Base-by-base conservation (phyloP, 148 eudicot species). In the Arbutus unedo region DNA sequence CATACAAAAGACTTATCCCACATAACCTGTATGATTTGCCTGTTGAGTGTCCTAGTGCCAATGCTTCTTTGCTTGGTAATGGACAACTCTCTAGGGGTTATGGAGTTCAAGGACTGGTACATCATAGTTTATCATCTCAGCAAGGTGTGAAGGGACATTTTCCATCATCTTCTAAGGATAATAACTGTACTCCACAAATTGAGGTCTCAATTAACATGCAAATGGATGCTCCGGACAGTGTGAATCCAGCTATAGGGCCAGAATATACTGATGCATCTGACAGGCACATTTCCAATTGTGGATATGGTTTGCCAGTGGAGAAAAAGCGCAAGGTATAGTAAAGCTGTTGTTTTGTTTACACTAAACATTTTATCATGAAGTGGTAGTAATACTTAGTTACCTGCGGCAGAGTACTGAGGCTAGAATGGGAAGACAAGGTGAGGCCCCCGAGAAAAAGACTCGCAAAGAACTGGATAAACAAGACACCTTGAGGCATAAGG, bases 401-500 rank as follows among this genome's bases (percentile, higher is more conserved):
- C 71, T 68, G 25, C 64, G 81, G 85, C 86, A 89, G 93, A 83
- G 79, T 84, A 88, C 83, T 44, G 93, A 90, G 79, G 81, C 54
- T 74, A 74, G 83, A 81, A 62, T 73, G 43, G 91, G 80, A 57
- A 85, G 78, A 53, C 89, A 84, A 31, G 89, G 77, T 86, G 89
- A 89, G 49, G 74, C 81, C 60, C 68, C 86, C 70, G 93, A 90
- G n/a, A 90, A 89, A 73, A 84, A 80, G 84, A 90, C 86, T 38
- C 78, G 82, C 68, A 90, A 81, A 81, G 93, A 90, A 71, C 85
- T 87, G 60, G 90, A 89, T 83, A 90, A 89, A 74, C 90, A 89
- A 86, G 93, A 90, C 86, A 76, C 85, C 60, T 74, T 89, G 73
- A 84, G 89, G 84, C 87, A 85, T 74, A 90, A 90, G 91, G 93